Conservation (phyloP, 1,139 yeast species). For the Zygoascus sp. region DNA sequence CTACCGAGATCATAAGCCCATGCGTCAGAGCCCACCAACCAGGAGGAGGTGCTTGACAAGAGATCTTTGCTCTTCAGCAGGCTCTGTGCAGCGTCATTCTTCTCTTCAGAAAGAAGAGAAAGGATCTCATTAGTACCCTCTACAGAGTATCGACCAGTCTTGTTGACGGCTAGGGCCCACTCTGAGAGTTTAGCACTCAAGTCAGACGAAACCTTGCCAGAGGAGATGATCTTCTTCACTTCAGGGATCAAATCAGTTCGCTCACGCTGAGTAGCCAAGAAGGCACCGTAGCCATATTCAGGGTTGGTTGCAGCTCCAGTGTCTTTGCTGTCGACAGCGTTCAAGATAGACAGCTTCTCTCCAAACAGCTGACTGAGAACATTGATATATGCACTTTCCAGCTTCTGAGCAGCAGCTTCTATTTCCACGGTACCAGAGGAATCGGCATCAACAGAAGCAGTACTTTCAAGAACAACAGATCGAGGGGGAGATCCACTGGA, state of each 20-base stretch:
- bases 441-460: slow-evolving; percentile 19
- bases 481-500: neutral
- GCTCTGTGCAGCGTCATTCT: slow-evolving; percentile 41
- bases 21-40: slow-evolving; percentile 93
- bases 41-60: slow-evolving; percentile 50
- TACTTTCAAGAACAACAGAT: slow-evolving; percentile 20
- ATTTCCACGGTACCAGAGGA: slow-evolving; percentile 32
- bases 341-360: slow-evolving; percentile 51
- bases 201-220: slow-evolving; percentile 43
- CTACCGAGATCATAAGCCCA: slow-evolving; percentile 94
- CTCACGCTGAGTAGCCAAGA: slow-evolving; percentile 50
- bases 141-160: slow-evolving; percentile 24
- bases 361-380: slow-evolving; percentile 66
- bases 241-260: slow-evolving; percentile 42
- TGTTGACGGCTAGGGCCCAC: slow-evolving; percentile 50
- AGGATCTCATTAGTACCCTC: slow-evolving; percentile 37
- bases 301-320: slow-evolving; percentile 49
- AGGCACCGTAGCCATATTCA: slow-evolving; percentile 84
- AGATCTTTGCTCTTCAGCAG: slow-evolving; percentile 46
- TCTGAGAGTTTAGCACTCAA: slow-evolving; percentile 58
- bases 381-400: slow-evolving; percentile 77
- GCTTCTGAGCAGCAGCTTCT: slow-evolving; percentile 44
- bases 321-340: slow-evolving; percentile 46
- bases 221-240: slow-evolving; percentile 50
- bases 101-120: slow-evolving; percentile 37